phyloP scores from a whole-genome alignment of 768 basidiomycete species.

The Collybia nuda region DNA sequence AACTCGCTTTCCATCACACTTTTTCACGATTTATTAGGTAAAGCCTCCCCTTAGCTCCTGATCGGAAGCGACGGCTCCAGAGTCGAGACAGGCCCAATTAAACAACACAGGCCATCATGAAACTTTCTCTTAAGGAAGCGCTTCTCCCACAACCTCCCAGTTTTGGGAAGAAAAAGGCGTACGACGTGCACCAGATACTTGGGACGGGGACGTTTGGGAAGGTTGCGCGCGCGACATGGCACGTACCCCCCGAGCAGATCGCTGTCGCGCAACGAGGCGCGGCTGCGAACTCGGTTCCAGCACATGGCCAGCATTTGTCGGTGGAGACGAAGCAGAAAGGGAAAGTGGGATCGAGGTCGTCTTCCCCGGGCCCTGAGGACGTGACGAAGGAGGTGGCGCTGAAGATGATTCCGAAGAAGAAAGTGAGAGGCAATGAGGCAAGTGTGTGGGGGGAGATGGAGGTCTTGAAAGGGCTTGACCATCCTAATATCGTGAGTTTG shows the following conservation, averaged over 20 bases:
- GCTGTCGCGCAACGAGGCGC: conserved; percentile 60
- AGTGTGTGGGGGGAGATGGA: conserved; percentile 94
- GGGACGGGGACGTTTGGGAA: conserved; percentile 90
- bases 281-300: conserved; percentile 29
- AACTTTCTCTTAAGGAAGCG: conserved; percentile 48
- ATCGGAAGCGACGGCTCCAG: too few species aligned
- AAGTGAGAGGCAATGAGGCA: conserved; percentile 87
- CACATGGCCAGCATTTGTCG: conserved; percentile 10
- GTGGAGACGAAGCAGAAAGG: conserved; percentile 15
- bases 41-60: too few species aligned
- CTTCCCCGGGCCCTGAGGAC: conserved; percentile 24
- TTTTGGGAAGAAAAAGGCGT: conserved; percentile 83
- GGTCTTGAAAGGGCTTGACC: conserved; percentile 84
- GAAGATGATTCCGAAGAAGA: conserved; percentile 94
- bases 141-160: conserved; percentile 83
- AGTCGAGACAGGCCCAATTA: too few species aligned
- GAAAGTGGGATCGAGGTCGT: conserved; percentile 19
- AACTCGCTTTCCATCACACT: too few species aligned
- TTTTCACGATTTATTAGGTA: too few species aligned
- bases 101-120: conserved; percentile 29
- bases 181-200: conserved; percentile 69
- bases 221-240: conserved; percentile 81
- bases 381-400: conserved; percentile 74
- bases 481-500: conserved; percentile 84
- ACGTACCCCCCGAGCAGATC: conserved; percentile 64